Base-by-base conservation (phyloP, 495 filamentous ascomycete genomes). In the Trichoderma asperelloides region DNA sequence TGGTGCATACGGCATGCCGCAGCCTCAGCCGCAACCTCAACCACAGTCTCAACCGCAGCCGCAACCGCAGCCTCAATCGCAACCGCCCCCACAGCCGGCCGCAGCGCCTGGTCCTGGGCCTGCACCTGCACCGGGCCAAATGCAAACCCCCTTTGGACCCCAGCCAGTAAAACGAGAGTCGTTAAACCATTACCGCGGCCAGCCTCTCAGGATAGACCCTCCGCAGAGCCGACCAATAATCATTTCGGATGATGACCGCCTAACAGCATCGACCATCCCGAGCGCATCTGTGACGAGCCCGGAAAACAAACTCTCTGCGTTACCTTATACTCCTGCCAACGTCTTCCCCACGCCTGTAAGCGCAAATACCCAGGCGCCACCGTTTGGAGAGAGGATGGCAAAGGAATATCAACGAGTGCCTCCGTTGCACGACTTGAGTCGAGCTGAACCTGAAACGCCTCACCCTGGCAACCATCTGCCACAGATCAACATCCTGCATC, bases 1-100 rank as follows among this genome's bases (percentile, higher is more conserved):
- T 67, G 86, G 70, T 75, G 87, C 72, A 68, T 87, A 74, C 79
- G 77, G 84, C 78, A 79, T 82, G 86, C 77, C 76, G 78, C 77
- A 81, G 71, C 77, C 75, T 30, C 55, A 60, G 2, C 55, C 55
- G 55, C 55, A 60, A 25, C 55, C 55, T 30, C 55, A 60, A 12
- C 25, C 55, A 28, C 55, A 60, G 66, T 74, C 47, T 68, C 67
- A 73, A 66, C 77, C 76, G 77, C 77, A 81, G 71, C 77, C 74
- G 8, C 49, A 55, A 2, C n/a, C 55, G 23, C 55, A 60, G 18
- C 23, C 55, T 1, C 55, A 60, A 60, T 30, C 55, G 13, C 55
- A 60, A 62, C 69, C 12, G 66, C 74, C 63, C 63, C 28, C 70
- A 51, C 51, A 57, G 23, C 27, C 45, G 12, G 18, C 65, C 7